These are phyloP conservation scores for Agapanthus africanus DNA, from an alignment of 106 monocot genomes.

Conservation along the genomic window DNA sequence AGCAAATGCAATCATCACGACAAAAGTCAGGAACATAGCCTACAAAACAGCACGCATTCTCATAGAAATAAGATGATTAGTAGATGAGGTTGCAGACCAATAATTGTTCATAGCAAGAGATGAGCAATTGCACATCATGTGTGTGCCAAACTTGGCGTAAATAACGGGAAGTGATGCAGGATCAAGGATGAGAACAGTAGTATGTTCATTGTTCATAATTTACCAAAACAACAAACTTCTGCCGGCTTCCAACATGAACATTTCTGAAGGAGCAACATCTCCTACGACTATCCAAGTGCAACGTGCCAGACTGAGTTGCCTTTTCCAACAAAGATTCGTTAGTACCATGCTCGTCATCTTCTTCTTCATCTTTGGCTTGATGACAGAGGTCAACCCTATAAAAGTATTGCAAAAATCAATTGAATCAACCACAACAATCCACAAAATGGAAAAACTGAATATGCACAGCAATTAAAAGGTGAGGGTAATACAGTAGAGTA, in stretches of 20 bases:
- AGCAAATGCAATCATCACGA: constrained; percentile 68
- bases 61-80: too few species aligned
- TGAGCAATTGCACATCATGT: neutral
- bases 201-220: neutral
- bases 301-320: constrained; percentile 24
- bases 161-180: neutral
- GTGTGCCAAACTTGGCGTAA: neutral
- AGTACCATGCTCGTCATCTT: constrained; percentile 70
- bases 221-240: constrained; percentile 94
- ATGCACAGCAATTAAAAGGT: neutral
- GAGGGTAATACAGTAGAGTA: neutral
- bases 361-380: constrained; percentile 93
- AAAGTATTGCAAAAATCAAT: constrained; percentile 11
- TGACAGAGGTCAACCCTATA: constrained; percentile 95
- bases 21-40: constrained; percentile 77
- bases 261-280: constrained; percentile 48
- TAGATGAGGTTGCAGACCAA: neutral
- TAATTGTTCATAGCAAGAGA: neutral
- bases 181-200: neutral
- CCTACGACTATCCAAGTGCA: constrained; percentile 28
- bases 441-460: neutral
- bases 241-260: constrained; percentile 74
- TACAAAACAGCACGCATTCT: constrained; percentile 15
- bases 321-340: constrained; percentile 73
- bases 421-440: neutral